Conservation (phyloP, 495 filamentous ascomycete species). For the Achaetomiella virescens region DNA sequence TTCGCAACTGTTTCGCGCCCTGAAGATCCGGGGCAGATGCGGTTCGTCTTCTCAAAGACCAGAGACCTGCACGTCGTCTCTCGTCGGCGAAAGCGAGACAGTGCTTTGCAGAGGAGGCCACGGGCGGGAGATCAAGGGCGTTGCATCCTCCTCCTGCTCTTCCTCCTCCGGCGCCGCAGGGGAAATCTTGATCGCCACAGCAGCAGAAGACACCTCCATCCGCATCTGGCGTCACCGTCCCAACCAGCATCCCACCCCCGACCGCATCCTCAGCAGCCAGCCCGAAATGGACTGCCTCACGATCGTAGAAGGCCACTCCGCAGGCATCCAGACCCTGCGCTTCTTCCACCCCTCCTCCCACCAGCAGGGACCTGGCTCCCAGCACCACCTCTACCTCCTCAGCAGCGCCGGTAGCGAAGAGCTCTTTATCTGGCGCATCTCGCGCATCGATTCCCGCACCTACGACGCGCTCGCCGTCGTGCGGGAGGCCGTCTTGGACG, state of each 20-base stretch:
- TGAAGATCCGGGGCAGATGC: slow-evolving; percentile 28
- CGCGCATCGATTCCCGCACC: slow-evolving; percentile 39
- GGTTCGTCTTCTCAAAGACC: slow-evolving; percentile 52
- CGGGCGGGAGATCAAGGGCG: slow-evolving; percentile 80
- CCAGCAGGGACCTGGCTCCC: neutral
- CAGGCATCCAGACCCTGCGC: slow-evolving; percentile 74
- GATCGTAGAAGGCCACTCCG: slow-evolving; percentile 66
- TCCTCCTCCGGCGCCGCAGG: neutral
- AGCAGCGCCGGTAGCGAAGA: slow-evolving; percentile 84
- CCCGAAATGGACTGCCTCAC: slow-evolving; percentile 46
- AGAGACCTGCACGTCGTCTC: slow-evolving; percentile 46
- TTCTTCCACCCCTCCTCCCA: slow-evolving; percentile 49
- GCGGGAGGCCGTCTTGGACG: slow-evolving; percentile 56
- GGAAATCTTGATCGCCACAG: slow-evolving; percentile 58
- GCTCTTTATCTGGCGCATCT: slow-evolving; percentile 75
- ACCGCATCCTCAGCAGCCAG: neutral
- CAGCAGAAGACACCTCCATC: slow-evolving; percentile 82
- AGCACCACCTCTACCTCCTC: slow-evolving; percentile 51
- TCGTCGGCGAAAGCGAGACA: slow-evolving; percentile 40
- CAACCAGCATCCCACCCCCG: slow-evolving; percentile 10
- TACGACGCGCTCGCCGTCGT: slow-evolving; percentile 50
- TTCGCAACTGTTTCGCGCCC: slow-evolving; percentile 54
- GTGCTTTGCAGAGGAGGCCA: slow-evolving; percentile 65
- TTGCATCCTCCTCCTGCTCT: slow-evolving; percentile 42
- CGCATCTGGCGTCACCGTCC: slow-evolving; percentile 49